A percentile compares a stretch with the other conserved stretches of the same genome.
Evolutionary conservation across 1,284 basidiomycete species (phyloP).

Genomic region (Hypsizygus ulmarius): DNA sequence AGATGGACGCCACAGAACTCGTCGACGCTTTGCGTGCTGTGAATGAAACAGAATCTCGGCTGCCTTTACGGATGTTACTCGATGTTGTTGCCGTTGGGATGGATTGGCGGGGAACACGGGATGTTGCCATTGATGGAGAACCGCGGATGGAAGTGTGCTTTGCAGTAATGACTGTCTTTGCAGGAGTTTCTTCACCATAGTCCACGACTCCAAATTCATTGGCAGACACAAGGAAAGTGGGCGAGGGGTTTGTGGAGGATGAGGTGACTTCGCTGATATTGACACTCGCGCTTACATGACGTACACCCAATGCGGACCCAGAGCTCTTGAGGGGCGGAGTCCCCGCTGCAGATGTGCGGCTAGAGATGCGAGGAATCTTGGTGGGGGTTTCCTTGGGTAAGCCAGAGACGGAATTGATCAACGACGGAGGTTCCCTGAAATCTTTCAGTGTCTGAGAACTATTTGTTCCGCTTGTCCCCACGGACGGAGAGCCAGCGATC

Average conservation of each 20-base stretch:
- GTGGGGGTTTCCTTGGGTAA: slow-evolving; percentile 82
- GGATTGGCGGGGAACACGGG: slow-evolving; percentile 67
- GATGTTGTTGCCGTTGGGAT: slow-evolving; percentile 41
- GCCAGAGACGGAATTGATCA: slow-evolving; percentile 48
- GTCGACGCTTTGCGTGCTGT: slow-evolving; percentile 77
- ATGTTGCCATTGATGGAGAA: slow-evolving; percentile 56
- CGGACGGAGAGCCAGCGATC: slow-evolving; percentile 88
- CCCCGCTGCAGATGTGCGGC: slow-evolving; percentile 65
- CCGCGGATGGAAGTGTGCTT: slow-evolving; percentile 46
- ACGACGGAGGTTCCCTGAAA: slow-evolving; percentile 53
- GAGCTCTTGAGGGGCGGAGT: slow-evolving; percentile 62
- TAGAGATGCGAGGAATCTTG: slow-evolving; percentile 91
- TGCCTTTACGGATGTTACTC: slow-evolving; percentile 55
- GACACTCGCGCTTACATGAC: slow-evolving; percentile 68
- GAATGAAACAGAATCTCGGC: slow-evolving; percentile 74
- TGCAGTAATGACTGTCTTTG: slow-evolving; percentile 42
- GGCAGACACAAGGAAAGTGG: slow-evolving; percentile 42
- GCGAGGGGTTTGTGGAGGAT: slow-evolving; percentile 64
- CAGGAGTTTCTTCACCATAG: slow-evolving; percentile 45
- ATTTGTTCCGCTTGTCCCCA: slow-evolving; percentile 58
- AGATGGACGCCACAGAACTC: slow-evolving; percentile 66
- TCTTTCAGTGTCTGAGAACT: slow-evolving; percentile 51
- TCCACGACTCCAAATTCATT: slow-evolving; percentile 83
- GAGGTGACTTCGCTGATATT: slow-evolving; percentile 44
- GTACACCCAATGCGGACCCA: slow-evolving; percentile 45